Conservation (phyloP, 208 protist species). For the Wallacemonas collosoma region DNA sequence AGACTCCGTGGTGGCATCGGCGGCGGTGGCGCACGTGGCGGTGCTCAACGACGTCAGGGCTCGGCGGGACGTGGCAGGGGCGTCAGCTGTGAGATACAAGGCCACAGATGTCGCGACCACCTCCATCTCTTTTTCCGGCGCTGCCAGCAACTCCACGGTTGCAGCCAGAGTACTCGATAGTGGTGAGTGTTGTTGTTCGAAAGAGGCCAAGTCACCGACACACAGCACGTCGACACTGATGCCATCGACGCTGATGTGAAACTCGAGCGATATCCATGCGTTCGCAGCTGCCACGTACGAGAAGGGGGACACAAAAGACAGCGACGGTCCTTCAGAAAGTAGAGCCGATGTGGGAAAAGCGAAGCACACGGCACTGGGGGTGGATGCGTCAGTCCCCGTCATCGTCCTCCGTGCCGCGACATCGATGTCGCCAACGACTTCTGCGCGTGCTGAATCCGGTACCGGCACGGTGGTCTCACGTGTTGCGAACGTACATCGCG, state of each 20-base stretch:
- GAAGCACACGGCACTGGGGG: conserved; percentile 1
- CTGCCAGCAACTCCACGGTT: not conserved
- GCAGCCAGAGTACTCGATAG: not conserved
- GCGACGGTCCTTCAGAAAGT: not conserved
- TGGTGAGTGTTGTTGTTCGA: not conserved
- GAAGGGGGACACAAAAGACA: conserved; percentile 23
- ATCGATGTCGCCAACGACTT: too few species aligned
- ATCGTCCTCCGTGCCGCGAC: not conserved
- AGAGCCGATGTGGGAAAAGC: not conserved
- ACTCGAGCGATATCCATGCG: conserved; percentile 31
- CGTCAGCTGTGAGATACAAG: not conserved
- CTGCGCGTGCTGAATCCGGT: too few species aligned
- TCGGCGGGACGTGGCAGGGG: not conserved
- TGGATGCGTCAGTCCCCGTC: not conserved
- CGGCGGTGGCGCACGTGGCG: conserved; percentile 9
- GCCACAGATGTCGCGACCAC: not conserved
- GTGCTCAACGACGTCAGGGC: conserved; percentile 1
- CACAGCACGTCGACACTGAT: conserved; percentile 28
- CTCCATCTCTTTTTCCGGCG: not conserved
- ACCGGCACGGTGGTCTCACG: not conserved
- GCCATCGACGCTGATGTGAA: conserved; percentile 33
- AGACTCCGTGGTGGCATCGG: not conserved
- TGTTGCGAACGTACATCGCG: not conserved
- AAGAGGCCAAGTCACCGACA: conserved; percentile 11
- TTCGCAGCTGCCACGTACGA: conserved; percentile 30